phyloP scores from a whole-genome alignment of 75 land plant genomes.

The Picea sitchensis region DNA sequence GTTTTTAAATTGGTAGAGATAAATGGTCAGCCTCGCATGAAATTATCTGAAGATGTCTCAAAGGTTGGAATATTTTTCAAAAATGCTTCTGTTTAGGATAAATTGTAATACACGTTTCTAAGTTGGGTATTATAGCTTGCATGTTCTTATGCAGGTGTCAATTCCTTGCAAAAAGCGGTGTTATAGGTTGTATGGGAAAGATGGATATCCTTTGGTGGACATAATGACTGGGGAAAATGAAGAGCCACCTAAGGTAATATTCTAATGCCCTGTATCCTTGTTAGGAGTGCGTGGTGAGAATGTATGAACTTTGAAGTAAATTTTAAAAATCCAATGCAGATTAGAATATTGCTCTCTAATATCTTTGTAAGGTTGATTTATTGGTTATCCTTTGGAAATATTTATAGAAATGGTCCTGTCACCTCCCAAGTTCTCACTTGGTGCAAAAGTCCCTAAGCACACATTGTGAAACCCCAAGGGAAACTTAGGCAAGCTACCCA shows the following conservation, averaged over 20 bases:
- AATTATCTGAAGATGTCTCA: slow-evolving; percentile 92
- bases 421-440: too few species aligned
- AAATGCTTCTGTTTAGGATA: neutral
- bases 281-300: neutral
- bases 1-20: slow-evolving; percentile 96
- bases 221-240: slow-evolving; percentile 90
- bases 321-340: neutral
- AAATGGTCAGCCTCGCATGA: slow-evolving; percentile 93
- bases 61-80: slow-evolving; percentile 52
- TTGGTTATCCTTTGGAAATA: neutral
- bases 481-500: too few species aligned
- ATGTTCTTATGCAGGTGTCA: slow-evolving; percentile 61
- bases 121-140: neutral
- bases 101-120: neutral
- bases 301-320: neutral
- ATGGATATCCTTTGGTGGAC: slow-evolving; percentile 91
- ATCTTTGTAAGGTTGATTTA: neutral
- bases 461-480: too few species aligned
- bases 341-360: neutral
- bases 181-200: slow-evolving; percentile 86
- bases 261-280: neutral
- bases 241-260: slow-evolving; percentile 72
- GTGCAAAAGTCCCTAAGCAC: too few species aligned
- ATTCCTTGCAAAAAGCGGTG: slow-evolving; percentile 93
- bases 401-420: neutral